Base-by-base conservation (phyloP, 78 protist genomes). In the Anaeramoeba flamelloides region DNA sequence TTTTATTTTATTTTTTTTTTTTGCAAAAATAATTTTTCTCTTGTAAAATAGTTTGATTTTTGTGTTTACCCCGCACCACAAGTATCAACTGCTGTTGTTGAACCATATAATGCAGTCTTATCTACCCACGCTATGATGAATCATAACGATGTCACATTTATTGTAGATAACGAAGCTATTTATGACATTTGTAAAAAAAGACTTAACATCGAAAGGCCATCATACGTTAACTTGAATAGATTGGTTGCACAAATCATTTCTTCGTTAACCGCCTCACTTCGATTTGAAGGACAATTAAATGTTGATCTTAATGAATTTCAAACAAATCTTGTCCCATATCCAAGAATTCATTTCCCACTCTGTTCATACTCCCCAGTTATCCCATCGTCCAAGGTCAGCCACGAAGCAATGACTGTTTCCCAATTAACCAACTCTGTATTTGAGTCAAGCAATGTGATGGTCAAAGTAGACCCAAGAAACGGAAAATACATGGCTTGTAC, bases 401-500 rank as follows among this genome's bases (percentile, higher is more conserved):
- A 95, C 92, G 98, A 94, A 90, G 88, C 87, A 80, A 89, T 95
- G 39, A 86, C 98, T 3, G 96, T 93, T 32, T 90, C 94, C 32
- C 96, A 96, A 87, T 89, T 97, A 91, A 95, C 99, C 80, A 88
- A 90, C 85, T 40, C 96, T 26, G 96, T 81, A 75, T 95, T 95
- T 85, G 97, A 94, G 87, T 96, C 96, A 69, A 89, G 90, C 31
- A 87, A 90, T 83, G 85, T 89, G 90, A 90, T 97, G 97, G 94
- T 89, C 78, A 94, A 94, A 92, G 93, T 98, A 81, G 98, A 97
- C 88, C 98, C 98, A 69, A 90, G 95, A 74, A 91, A 89, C 82
- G 99, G 99, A 79, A 94, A 94, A 91, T 95, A 93, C 92, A 94
- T 97, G 98, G 95, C 99, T 30, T 88, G 94, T 90, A 94, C 98